Evolutionary conservation across 441 rosid species (phyloP).

Genomic region (Gossypium davidsonii): DNA sequence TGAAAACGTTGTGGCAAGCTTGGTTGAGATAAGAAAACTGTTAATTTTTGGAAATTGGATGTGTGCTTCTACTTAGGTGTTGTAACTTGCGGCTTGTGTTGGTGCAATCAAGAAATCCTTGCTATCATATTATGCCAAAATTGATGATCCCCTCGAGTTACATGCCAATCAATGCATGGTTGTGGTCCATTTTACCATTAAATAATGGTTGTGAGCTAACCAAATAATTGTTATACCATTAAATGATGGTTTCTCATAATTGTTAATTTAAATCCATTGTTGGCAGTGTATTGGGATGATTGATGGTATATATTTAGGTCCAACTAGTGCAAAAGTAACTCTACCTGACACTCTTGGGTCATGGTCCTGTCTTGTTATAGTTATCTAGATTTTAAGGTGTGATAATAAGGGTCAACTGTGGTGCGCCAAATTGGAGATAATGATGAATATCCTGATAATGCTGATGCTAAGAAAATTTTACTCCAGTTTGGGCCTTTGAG

Average conservation of each 20-base stretch:
- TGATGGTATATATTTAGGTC: not conserved
- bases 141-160: not conserved
- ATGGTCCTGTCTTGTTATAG: not conserved
- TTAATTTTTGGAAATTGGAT: not conserved
- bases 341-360: not conserved
- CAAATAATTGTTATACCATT: not conserved
- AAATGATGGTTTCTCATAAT: not conserved
- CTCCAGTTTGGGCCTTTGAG: not conserved
- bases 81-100: not conserved
- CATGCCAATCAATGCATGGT: not conserved
- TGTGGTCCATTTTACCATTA: not conserved
- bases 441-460: not conserved
- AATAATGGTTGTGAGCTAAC: not conserved
- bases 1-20: not conserved
- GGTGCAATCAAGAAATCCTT: not conserved
- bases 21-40: not conserved
- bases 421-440: not conserved
- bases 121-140: not conserved
- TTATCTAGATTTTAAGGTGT: not conserved
- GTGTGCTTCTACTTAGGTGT: not conserved
- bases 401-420: not conserved
- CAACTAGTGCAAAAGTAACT: not conserved
- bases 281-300: not conserved
- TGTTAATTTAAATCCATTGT: not conserved
- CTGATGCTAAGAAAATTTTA: not conserved